Percentiles rank a stretch among this genome's conserved stretches.
phyloP scores from a whole-genome alignment of 495 filamentous ascomycete species.

The Usnea hakonensis region DNA sequence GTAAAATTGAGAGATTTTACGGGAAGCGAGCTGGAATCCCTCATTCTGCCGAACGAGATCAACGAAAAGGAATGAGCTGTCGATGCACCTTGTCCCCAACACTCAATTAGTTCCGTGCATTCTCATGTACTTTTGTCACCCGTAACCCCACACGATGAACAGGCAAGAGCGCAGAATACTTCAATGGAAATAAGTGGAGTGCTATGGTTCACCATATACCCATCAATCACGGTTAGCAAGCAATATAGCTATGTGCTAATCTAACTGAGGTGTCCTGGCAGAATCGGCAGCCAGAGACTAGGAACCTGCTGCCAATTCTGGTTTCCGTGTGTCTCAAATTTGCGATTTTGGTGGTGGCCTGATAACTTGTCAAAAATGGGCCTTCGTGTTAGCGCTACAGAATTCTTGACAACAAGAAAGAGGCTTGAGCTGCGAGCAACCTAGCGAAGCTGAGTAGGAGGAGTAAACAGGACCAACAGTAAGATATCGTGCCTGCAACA shows the following conservation, averaged over 20 bases:
- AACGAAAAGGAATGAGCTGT: slow-evolving; percentile 52
- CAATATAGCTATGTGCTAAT: slow-evolving; percentile 87
- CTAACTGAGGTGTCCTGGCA: slow-evolving; percentile 93
- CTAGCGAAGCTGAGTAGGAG: slow-evolving; percentile 53
- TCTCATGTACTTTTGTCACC: slow-evolving; percentile 86
- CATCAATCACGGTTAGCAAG: slow-evolving; percentile 80
- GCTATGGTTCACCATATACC: slow-evolving; percentile 54
- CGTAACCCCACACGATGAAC: slow-evolving; percentile 84
- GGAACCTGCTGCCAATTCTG: slow-evolving; percentile 66
- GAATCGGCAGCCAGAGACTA: slow-evolving; percentile 91
- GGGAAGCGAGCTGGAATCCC: too few relatives aligned
- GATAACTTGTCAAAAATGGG: slow-evolving; percentile 79
- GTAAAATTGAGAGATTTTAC: too few relatives aligned
- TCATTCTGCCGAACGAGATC: neutral
- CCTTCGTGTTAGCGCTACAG: slow-evolving; percentile 91
- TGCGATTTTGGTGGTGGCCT: slow-evolving; percentile 68
- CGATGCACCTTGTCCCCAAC: slow-evolving; percentile 68
- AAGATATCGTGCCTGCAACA: slow-evolving; percentile 80
- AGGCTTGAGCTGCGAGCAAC: slow-evolving; percentile 54
- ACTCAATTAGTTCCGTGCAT: slow-evolving; percentile 97
- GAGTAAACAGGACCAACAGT: slow-evolving; percentile 72
- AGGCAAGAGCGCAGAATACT: slow-evolving; percentile 86
- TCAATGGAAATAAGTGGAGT: slow-evolving; percentile 70
- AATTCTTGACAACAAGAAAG: slow-evolving; percentile 81
- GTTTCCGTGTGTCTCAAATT: slow-evolving; percentile 87